Base-by-base conservation (phyloP, 257 asterid genomes). In the Nicotiana noctiflora region DNA sequence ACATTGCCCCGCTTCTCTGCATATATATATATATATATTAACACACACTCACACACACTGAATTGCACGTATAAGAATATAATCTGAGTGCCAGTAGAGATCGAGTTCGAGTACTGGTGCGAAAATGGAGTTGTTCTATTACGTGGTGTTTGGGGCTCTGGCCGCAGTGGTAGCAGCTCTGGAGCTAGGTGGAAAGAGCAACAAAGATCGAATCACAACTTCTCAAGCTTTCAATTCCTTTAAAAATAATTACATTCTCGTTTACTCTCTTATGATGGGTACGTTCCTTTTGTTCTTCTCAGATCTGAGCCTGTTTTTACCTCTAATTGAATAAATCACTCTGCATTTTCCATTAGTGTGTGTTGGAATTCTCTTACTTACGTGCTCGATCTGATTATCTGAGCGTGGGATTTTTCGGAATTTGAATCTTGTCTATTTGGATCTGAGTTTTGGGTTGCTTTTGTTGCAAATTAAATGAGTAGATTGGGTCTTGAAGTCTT, bases 211-310 rank as follows among this genome's bases (percentile, higher is more conserved):
- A 75, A 85, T 93, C 79, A 89, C 89, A n/a, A 92, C 98, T 44
- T 87, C 96, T 32, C 84, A 91, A 17, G 86, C 98, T 19, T 94
- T 94, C 90, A 90, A 89, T 89, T 90, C 98, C 5, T 93, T 94
- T 89, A 94, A 93, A 93, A 94, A 94, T 84, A 94, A 88, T 88
- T 94, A 94, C 92, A 85, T 94, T 87, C 84, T 94, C 21, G 98
- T 94, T 4, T 94, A 93, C 89, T 94, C 98, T 46, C 97, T 94
- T 76, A 94, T 94, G 98, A 94, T 94, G 98, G 98, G 97, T 94
- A 84, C 5, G 91, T 88, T 34, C 44, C 13, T 17, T 59, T 6
- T 21, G 2, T 31, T 19, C 7, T 8, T 15, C 57, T 75, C 82
- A 84, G 89, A 86, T 86, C 87, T 84, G 77, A 15, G 2, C 23